Conservation (phyloP, 495 filamentous ascomycete genomes). For the Staphylotrichum longicolle region DNA sequence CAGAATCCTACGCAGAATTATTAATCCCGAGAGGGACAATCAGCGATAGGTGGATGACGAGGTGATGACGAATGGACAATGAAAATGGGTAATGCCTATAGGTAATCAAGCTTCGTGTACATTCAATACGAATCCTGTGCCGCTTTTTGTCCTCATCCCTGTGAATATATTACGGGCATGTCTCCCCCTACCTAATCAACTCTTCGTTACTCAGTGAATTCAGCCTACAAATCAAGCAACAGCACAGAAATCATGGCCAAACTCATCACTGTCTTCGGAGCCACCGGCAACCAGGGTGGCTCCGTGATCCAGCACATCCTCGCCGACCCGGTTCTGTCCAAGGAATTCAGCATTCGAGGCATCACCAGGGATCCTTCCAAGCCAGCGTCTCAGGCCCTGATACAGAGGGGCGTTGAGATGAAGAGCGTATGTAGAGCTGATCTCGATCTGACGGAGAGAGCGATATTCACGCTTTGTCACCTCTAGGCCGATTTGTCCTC, state of each 20-base stretch:
- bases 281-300: constrained; percentile 61
- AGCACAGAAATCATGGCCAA: constrained; percentile 4
- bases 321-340: constrained; percentile 46
- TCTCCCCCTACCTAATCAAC: too few relatives aligned
- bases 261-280: constrained; percentile 57
- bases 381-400: constrained; percentile 36
- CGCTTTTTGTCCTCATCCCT: too few relatives aligned
- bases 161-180: too few relatives aligned
- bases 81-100: too few relatives aligned
- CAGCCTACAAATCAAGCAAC: not conserved
- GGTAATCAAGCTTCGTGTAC: too few relatives aligned
- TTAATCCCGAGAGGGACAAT: too few relatives aligned
- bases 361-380: constrained; percentile 52
- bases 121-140: too few relatives aligned
- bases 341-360: constrained; percentile 53
- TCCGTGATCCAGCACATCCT: constrained; percentile 56
- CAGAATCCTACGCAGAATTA: too few relatives aligned
- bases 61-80: too few relatives aligned
- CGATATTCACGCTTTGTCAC: not conserved
- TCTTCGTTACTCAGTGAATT: too few relatives aligned
- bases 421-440: not conserved
- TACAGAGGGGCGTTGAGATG: constrained; percentile 42
- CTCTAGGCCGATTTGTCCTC: constrained; percentile 38
- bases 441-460: not conserved
- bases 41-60: too few relatives aligned